A percentile compares a stretch with the other conserved stretches of the same genome.
phyloP scores from a whole-genome alignment of 2,329 filamentous ascomycete genomes.

The Pyrenophora graminea region DNA sequence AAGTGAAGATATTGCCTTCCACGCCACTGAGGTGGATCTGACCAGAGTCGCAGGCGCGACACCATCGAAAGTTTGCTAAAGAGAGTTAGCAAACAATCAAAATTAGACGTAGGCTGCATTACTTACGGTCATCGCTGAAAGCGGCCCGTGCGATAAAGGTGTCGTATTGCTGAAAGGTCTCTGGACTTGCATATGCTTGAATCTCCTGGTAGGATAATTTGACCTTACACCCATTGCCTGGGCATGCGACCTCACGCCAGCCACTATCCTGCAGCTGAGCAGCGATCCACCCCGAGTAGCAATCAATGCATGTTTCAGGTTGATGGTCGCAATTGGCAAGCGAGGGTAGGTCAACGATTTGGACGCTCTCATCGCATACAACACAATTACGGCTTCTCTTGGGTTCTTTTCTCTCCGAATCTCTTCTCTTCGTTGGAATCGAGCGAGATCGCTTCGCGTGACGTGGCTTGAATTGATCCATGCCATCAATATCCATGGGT shows the following conservation, averaged over 20 bases:
- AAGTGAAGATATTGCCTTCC: constrained; percentile 53
- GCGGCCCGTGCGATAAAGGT: constrained; percentile 50
- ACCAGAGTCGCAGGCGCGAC: constrained; percentile 57
- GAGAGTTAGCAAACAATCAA: not conserved
- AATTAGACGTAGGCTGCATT: too few relatives aligned
- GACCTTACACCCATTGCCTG: constrained; percentile 52
- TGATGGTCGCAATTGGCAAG: constrained; percentile 41
- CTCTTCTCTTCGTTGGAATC: too few relatives aligned
- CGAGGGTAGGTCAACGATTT: constrained; percentile 25
- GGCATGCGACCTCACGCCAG: constrained; percentile 58
- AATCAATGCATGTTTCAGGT: constrained; percentile 42
- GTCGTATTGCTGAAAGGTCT: constrained; percentile 42
- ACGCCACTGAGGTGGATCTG: constrained; percentile 57
- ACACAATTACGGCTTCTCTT: constrained; percentile 21
- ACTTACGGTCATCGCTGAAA: constrained; percentile 46
- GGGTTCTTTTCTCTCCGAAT: not conserved
- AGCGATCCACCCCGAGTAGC: constrained; percentile 46
- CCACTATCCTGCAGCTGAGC: constrained; percentile 44
- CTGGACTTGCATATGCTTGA: constrained; percentile 24
- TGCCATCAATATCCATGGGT: constrained; percentile 4
- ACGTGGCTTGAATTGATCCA: not conserved
- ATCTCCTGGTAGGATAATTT: constrained; percentile 54
- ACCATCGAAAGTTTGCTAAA: constrained; percentile 58
- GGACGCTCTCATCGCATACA: constrained; percentile 25
- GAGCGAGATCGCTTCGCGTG: not conserved